A percentile compares a stretch with the other conserved stretches of the same genome.
These are phyloP conservation scores for Mimosa pudica DNA, from an alignment of 306 rosid genomes.

Conservation along the genomic window DNA sequence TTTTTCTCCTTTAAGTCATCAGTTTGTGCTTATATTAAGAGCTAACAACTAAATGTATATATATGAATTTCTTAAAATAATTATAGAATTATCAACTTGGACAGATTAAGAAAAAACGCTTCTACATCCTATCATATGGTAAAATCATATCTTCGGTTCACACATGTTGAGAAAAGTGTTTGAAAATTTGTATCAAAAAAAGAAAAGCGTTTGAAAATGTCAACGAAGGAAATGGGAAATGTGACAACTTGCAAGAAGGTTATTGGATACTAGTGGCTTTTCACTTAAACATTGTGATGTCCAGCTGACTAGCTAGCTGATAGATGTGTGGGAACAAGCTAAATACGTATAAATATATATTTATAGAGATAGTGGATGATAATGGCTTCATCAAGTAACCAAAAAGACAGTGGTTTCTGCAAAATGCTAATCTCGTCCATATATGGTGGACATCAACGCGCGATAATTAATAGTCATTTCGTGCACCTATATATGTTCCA, in stretches of 20 bases:
- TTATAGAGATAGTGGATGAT: neutral
- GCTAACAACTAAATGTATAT: too few species aligned
- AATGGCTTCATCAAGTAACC: too few species aligned
- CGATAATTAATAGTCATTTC: neutral
- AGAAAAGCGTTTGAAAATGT: neutral
- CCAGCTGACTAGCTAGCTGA: slow-evolving; percentile 13
- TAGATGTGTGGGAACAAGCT: neutral
- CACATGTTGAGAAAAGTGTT: too few species aligned
- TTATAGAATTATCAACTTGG: too few species aligned
- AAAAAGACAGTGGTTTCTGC: neutral
- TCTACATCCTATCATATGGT: too few species aligned
- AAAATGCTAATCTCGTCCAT: slow-evolving; percentile 4
- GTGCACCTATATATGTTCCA: neutral
- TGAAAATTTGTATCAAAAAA: too few species aligned
- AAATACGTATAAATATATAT: neutral
- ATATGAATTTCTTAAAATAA: too few species aligned
- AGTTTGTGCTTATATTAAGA: too few species aligned
- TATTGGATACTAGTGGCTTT: neutral
- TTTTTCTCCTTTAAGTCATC: too few species aligned
- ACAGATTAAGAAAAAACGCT: too few species aligned
- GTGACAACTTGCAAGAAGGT: neutral
- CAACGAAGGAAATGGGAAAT: neutral
- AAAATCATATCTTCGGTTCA: too few species aligned
- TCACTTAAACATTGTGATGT: neutral
- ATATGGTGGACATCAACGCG: neutral